These are phyloP conservation scores for Symbiotaphrina buchneri DNA, from an alignment of 495 filamentous ascomycete species.

Conservation along the genomic window DNA sequence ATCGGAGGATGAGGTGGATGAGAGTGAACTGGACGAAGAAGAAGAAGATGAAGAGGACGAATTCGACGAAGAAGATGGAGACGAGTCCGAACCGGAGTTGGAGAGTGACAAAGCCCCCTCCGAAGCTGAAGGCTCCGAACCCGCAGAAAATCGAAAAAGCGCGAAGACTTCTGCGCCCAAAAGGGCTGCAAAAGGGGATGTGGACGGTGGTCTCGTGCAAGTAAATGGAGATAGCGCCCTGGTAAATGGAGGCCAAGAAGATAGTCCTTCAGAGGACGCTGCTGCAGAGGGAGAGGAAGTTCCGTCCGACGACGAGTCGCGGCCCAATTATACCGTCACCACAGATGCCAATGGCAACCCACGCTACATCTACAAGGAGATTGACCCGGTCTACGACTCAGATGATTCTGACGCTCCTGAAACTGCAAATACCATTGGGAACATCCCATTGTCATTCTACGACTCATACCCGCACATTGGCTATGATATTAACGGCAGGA, in stretches of 20 bases:
- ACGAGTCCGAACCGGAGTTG: constrained; percentile 12
- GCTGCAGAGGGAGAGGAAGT: constrained; percentile 5
- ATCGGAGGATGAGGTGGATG: constrained; percentile 11
- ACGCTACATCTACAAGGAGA: constrained; percentile 64
- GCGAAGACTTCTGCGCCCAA: constrained; percentile 8
- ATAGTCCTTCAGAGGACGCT: constrained; percentile 2
- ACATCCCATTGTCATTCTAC: constrained; percentile 88
- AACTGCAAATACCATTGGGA: constrained; percentile 72
- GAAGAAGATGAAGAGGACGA: constrained; percentile 18
- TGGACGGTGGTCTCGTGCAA: constrained; percentile 4
- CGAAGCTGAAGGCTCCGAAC: constrained; percentile 17
- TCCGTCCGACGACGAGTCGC: constrained; percentile 15
- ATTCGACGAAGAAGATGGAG: constrained; percentile 6
- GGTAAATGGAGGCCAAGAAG: constrained; percentile 14
- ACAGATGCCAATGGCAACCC: constrained; percentile 52
- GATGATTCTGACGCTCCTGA: constrained; percentile 74
- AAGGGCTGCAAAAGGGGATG: constrained; percentile 10
- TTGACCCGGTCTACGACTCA: constrained; percentile 87
- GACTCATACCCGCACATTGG: constrained; percentile 96
- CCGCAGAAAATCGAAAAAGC: not conserved
- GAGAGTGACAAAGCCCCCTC: constrained; percentile 35
- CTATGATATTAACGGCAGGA: constrained; percentile 97
- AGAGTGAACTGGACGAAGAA: constrained; percentile 25
- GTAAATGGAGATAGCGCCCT: constrained; percentile 11
- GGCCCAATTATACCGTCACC: constrained; percentile 33